Base-by-base conservation (phyloP, 225 moss, liverwort and hornwort genomes). In the Bryoerythrophyllum caledonicum region DNA sequence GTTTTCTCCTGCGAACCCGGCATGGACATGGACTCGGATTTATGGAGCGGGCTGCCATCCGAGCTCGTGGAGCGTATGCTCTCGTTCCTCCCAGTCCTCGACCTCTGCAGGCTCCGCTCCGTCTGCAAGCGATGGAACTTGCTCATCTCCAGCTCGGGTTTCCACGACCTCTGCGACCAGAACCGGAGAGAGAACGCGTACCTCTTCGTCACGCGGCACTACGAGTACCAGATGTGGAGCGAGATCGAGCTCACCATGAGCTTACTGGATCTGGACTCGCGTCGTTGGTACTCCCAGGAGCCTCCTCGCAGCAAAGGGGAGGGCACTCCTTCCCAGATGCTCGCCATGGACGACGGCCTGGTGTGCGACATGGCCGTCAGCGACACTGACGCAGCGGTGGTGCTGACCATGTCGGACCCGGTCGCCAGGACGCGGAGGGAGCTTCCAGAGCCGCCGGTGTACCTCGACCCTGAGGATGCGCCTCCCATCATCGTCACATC, bases 1-100 rank as follows among this genome's bases (percentile, higher is more conserved):
- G 5, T 23, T 68, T 26, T 6, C 6, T 67, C 35, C 27, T 58
- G 65, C 51, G 75, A 70, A 35, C 56, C 26, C 30, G 41, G 10
- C 7, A 80, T 81, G 81, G 67, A 66, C 25, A 60, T 76, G 54
- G 10, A 26, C 25, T 32, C 32, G 53, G 54, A 7, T 35, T 43
- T 73, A 38, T 82, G 81, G 81, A 57, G 81, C 46, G 60, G 76
- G 56, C 73, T 82, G n/a, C 77, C 81, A 24, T 66, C 32, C 9
- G 81, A 82, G 76, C 70, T 82, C 35, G n/a, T 82, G 16, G 81
- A 82, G 73, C 81, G 72, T 46, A 61, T 77, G 73, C 72, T 82
- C 5, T 71, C 72, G 10, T 77, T 82, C 62, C n/a, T 77, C 12
- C 68, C 81, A 16, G 61, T 72, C 3, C 72, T 76, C 5, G 81